Conservation (phyloP, 2,329 filamentous ascomycete species). For the Pseudocercospora fuligena region DNA sequence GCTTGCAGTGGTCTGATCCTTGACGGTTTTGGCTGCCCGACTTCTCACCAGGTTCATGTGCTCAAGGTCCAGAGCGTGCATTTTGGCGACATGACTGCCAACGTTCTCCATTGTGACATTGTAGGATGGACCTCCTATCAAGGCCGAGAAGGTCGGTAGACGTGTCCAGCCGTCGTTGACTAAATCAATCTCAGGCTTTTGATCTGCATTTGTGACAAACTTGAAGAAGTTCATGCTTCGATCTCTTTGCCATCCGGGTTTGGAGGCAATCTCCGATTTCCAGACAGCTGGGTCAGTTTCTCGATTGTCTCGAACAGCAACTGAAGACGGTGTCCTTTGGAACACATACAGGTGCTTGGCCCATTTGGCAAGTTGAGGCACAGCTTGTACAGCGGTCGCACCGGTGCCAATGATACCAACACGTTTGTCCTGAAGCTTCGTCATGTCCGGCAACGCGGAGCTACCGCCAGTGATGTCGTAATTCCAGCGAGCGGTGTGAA, state of each 20-base stretch:
- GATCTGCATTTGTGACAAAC: conserved; percentile 42
- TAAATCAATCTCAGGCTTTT: conserved; percentile 47
- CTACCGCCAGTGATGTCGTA: conserved; percentile 49
- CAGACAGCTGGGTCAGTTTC: conserved; percentile 52
- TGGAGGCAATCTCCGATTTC: conserved; percentile 40
- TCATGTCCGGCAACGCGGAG: conserved; percentile 37
- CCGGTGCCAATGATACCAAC: conserved; percentile 54
- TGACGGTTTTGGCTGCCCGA: conserved; percentile 58
- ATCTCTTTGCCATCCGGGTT: conserved; percentile 56
- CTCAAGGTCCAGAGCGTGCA: conserved; percentile 50
- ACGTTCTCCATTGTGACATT: conserved; percentile 45
- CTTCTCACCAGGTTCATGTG: conserved; percentile 52
- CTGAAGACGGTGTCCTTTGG: conserved; percentile 50
- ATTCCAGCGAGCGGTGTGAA: conserved; percentile 54
- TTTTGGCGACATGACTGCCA: conserved; percentile 43
- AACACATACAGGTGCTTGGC: conserved; percentile 48
- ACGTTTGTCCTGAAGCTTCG: conserved; percentile 46
- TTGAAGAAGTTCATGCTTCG: conserved; percentile 53
- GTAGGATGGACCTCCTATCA: conserved; percentile 44
- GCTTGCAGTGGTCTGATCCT: conserved; percentile 56
- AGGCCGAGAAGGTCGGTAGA: conserved; percentile 35
- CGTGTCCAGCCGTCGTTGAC: conserved; percentile 41
- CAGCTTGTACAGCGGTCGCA: conserved; percentile 48
- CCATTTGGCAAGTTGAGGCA: conserved; percentile 48
- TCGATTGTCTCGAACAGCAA: conserved; percentile 43